These are phyloP conservation scores for Sphagnum fallax DNA, from an alignment of 228 moss, liverwort and hornwort genomes.

Conservation along the genomic window DNA sequence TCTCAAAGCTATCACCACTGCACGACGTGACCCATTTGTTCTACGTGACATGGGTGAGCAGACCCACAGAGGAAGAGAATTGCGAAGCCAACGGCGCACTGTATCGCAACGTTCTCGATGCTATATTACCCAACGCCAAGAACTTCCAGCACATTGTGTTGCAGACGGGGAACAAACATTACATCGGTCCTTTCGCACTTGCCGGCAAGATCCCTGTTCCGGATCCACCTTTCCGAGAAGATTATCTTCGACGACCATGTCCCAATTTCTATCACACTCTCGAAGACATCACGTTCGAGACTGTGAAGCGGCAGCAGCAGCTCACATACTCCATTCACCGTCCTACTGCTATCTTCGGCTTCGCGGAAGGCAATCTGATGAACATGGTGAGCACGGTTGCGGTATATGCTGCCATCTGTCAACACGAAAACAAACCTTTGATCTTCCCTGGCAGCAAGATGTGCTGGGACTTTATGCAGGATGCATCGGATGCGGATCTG, in stretches of 20 bases:
- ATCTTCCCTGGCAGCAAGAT: slow-evolving; percentile 24
- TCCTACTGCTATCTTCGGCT: slow-evolving; percentile 39
- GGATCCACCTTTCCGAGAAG: slow-evolving; percentile 30
- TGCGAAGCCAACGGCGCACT: slow-evolving; percentile 29
- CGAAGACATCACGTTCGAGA: slow-evolving; percentile 28
- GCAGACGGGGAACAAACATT: slow-evolving; percentile 70
- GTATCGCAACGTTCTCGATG: slow-evolving; percentile 40
- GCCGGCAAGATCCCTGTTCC: slow-evolving; percentile 4
- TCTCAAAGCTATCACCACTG: slow-evolving; percentile 20
- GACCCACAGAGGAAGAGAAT: slow-evolving; percentile 36
- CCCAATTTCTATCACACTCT: slow-evolving; percentile 28
- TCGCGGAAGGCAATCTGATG: slow-evolving; percentile 27
- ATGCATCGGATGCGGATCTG: slow-evolving; percentile 45
- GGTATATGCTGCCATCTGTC: slow-evolving; percentile 36
- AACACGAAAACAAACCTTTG: slow-evolving; percentile 18
- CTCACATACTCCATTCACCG: slow-evolving; percentile 44
- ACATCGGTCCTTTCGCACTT: slow-evolving; percentile 52
- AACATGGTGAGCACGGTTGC: slow-evolving; percentile 26
- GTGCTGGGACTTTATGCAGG: slow-evolving; percentile 19
- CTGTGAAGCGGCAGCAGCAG: slow-evolving; percentile 6
- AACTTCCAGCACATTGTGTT: slow-evolving; percentile 46
- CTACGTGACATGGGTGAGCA: slow-evolving; percentile 52
- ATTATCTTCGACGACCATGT: slow-evolving; percentile 31
- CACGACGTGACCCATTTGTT: slow-evolving; percentile 56
- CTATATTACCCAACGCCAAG: slow-evolving; percentile 19